phyloP scores from a whole-genome alignment of 106 monocot species.

The Narthecium ossifragum region DNA sequence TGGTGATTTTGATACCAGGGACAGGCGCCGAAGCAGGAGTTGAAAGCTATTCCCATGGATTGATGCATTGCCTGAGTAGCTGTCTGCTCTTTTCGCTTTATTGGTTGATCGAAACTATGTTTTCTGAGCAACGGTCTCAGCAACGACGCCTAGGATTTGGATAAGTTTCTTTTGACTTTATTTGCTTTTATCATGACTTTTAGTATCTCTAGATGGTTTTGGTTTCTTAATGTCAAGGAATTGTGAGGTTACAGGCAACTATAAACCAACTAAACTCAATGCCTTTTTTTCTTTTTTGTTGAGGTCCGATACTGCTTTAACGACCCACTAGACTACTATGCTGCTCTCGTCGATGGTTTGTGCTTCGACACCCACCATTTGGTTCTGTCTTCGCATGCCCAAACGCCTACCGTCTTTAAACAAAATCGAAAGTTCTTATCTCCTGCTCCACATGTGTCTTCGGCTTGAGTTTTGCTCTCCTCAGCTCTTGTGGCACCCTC shows the following conservation, averaged over 20 bases:
- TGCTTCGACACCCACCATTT: constrained; percentile 22
- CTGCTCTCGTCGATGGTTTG: constrained; percentile 8
- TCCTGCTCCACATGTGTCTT: constrained; percentile 7
- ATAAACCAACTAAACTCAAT: constrained; percentile 23
- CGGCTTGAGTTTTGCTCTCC: constrained; percentile 2
- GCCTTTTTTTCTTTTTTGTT: constrained; percentile 29
- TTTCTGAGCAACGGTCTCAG: constrained; percentile 18
- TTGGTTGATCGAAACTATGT: constrained; percentile 20
- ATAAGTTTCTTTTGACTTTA: constrained; percentile 37
- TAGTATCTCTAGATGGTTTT: neutral
- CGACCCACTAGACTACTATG: constrained; percentile 21
- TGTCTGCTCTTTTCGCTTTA: constrained; percentile 1
- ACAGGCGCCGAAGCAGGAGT: constrained; percentile 55
- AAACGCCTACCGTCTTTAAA: constrained; percentile 15
- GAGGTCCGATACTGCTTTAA: constrained; percentile 34
- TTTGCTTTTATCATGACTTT: constrained; percentile 10
- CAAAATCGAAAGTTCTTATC: constrained; percentile 1
- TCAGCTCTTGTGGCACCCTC: too few species aligned
- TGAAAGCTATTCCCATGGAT: neutral
- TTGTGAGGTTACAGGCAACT: neutral
- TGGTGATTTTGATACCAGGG: constrained; percentile 26
- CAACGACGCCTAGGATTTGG: constrained; percentile 35
- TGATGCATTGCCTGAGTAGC: neutral
- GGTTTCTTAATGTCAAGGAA: neutral
- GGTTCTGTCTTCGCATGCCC: constrained; percentile 23